Base-by-base conservation (phyloP, 768 basidiomycete species). In the Lanmaoa rubissima region DNA sequence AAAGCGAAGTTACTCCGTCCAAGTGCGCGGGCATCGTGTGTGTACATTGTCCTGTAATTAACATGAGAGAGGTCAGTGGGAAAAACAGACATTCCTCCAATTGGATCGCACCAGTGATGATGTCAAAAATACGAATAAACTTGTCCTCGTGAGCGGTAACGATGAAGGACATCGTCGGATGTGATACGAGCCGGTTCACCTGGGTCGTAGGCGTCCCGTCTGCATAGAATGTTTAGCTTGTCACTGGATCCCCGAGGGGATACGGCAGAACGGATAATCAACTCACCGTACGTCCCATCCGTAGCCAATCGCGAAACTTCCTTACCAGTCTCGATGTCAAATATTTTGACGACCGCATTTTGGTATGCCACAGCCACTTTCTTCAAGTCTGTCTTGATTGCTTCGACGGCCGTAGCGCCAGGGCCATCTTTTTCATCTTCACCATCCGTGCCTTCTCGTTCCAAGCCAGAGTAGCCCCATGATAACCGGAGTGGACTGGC, bases 101-200 rank as follows among this genome's bases (percentile, higher is more conserved):
- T 35, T 14, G 32, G 31, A 41, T 71, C 86, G 57, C 54, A 93
- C 93, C 92, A 60, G 89, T 89, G 34, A 76, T 74, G 49, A 91
- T 81, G 72, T 97, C 93, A 72, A 91, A 97, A 43, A 98, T 83
- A 35, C 92, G 82, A 65, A 98, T 91, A 66, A 85, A 87, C 65
- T 92, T 95, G 76, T 98, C 95, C 74, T 98, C 96, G 69, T 95
- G 91, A 0, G 86, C 97, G 26, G 92, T 89, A 6, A 96, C 85
- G 40, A 98, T 82, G 24, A 95, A 75, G 6, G 91, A 83, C 82
- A 92, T 86, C 2, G 91, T 94, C 9, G 94, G 94, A 76, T 97
- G 94, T 39, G 94, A 94, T 32, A 84, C 85, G 58, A 96, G 84
- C 56, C 85, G 80, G 73, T 94, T 97, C 59, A 92, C 86, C 69